phyloP scores from a whole-genome alignment of 345 rosid species.

The Salix udensis region DNA sequence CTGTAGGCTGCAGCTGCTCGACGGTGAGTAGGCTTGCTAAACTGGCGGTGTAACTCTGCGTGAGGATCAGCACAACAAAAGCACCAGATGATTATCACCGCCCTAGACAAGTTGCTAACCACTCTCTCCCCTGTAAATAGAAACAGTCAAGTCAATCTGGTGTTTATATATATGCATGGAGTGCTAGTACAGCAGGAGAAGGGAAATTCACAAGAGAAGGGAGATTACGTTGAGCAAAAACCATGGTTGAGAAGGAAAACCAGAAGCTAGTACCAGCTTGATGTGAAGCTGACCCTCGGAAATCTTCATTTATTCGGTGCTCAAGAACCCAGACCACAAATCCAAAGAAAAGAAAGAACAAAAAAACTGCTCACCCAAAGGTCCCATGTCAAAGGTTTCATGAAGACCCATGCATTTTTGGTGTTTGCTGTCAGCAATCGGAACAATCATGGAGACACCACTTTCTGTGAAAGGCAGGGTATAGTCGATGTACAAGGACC shows the following conservation, averaged over 20 bases:
- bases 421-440: constrained; percentile 29
- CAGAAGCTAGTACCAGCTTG: constrained; percentile 56
- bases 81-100: constrained; percentile 55
- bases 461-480: constrained; percentile 66
- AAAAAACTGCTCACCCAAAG: constrained; percentile 57
- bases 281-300: constrained; percentile 43
- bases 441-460: constrained; percentile 70
- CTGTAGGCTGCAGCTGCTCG: constrained; percentile 47
- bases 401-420: constrained; percentile 60
- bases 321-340: constrained; percentile 69
- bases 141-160: neutral
- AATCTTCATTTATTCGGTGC: constrained; percentile 59
- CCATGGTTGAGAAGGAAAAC: constrained; percentile 76
- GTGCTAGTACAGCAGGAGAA: neutral
- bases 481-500: constrained; percentile 54
- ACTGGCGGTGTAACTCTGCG: constrained; percentile 73
- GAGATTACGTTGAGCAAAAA: constrained; percentile 41
- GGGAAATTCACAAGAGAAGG: neutral
- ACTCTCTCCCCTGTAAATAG: constrained; percentile 54
- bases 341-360: constrained; percentile 55
- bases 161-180: neutral
- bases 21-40: constrained; percentile 56
- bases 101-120: constrained; percentile 41
- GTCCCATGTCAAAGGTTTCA: constrained; percentile 56
- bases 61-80: constrained; percentile 61